A percentile compares a stretch with the other conserved stretches of the same genome.
These are phyloP conservation scores for Mercurialis annua DNA, from an alignment of 345 rosid species.

Conservation along the genomic window DNA sequence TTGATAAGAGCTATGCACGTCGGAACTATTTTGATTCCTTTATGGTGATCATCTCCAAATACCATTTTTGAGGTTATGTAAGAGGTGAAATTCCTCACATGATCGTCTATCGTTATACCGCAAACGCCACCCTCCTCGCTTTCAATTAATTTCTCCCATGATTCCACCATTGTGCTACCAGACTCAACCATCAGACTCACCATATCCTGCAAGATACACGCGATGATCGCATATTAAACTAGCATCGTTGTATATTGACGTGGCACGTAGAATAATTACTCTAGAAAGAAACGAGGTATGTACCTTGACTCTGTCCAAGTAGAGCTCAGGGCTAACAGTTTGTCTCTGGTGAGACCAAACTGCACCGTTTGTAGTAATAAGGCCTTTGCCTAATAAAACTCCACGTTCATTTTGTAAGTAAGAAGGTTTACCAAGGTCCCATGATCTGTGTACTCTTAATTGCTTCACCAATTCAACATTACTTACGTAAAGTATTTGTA, in stretches of 20 bases:
- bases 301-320: conserved; percentile 29
- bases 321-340: conserved; percentile 31
- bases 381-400: conserved; percentile 33
- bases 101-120: conserved; percentile 14
- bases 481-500: conserved; percentile 18
- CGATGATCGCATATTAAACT: too few species aligned
- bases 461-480: conserved; percentile 29
- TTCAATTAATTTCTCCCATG: conserved; percentile 18
- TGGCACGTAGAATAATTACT: not conserved
- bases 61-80: conserved; percentile 7
- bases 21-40: conserved; percentile 5
- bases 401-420: conserved; percentile 19
- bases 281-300: not conserved
- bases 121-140: conserved; percentile 3
- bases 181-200: conserved; percentile 12
- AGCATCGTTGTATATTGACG: too few species aligned
- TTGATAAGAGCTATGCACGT: not conserved
- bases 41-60: conserved; percentile 14
- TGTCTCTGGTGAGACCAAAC: conserved; percentile 37
- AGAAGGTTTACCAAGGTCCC: conserved; percentile 35
- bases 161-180: not conserved
- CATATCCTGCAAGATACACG: conserved; percentile 10
- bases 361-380: conserved; percentile 28
- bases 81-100: conserved; percentile 20
- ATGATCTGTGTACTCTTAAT: conserved; percentile 24